Conservation (phyloP, 345 rosid species). For the Eucalyptus camaldulensis region DNA sequence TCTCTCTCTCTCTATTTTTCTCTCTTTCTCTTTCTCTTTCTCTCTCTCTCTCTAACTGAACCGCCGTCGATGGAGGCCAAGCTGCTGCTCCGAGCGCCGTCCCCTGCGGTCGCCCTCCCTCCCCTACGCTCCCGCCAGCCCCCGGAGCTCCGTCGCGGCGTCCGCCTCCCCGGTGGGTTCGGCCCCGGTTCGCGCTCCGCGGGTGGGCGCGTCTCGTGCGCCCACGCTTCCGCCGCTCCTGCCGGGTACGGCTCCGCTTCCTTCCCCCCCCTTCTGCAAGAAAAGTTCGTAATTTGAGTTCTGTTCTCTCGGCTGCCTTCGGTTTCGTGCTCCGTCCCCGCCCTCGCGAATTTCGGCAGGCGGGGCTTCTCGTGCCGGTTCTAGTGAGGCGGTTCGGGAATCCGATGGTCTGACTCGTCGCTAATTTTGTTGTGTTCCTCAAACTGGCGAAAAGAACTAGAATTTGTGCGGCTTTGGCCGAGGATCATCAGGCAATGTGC, state of each 20-base stretch:
- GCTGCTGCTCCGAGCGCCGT: neutral
- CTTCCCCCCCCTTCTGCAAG: neutral
- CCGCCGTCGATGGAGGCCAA: neutral
- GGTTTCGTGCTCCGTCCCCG: neutral
- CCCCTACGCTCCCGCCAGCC: neutral
- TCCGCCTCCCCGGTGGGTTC: neutral
- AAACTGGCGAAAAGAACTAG: neutral
- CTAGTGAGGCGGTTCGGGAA: neutral
- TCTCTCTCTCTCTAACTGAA: neutral
- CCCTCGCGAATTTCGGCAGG: neutral
- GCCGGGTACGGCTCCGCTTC: constrained; percentile 20
- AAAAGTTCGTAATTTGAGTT: neutral
- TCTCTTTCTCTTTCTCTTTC: neutral
- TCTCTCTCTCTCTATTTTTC: neutral
- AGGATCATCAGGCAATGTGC: neutral
- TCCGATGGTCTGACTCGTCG: neutral
- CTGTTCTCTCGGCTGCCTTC: neutral
- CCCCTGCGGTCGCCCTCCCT: neutral
- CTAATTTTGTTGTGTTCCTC: neutral
- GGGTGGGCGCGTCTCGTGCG: neutral
- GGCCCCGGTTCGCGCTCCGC: neutral
- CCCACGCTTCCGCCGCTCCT: constrained; percentile 24
- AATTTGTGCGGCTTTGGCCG: neutral
- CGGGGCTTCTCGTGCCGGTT: neutral
- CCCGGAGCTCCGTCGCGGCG: neutral